Evolutionary conservation across 768 basidiomycete genomes (phyloP), one percentile per base, ranked within the genome.

Genomic region (Termitomyces sp.): DNA sequence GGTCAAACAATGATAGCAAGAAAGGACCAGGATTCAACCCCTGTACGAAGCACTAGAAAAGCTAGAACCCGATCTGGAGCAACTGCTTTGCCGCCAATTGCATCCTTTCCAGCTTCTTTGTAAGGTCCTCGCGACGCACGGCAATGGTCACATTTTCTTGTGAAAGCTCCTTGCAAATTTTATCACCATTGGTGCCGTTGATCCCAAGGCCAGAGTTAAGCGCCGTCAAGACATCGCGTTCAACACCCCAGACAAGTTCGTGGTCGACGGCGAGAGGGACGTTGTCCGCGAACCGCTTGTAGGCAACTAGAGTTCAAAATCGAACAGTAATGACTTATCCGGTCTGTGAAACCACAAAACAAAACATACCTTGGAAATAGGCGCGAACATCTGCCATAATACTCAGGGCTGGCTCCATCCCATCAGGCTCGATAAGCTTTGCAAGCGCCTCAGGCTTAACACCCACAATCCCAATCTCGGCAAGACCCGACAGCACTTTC

Each of bases 381-480:
- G 84, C 87, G 5, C 85, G 74, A 1, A 88, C 85, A 52, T 83
- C 78, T 0, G 85, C 85, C 86, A 90, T 89, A 60, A 89, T 86
- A 3, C 67, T 60, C 16, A 89, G 59, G 0, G 83, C 83, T 0
- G 78, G 75, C 35, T 83, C 84, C 73, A 75, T 77, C 2, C 68
- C 68, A 55, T 87, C 84, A 0, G 72, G 53, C 0, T 80, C 76
- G 3, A 84, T 70, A 0, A 88, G 60, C 59, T 75, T 82, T 0
- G 75, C 59, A 0, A 88, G 58, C 50, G 84, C 80, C 3, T 67
- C 66, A 0, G 74, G 64, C 35, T 71, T 67, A 25, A 75, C 61
- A 3, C 69, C 73, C 0, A 55, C 11, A 12, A 84, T 60, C 0
- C 78, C 79, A 5, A 78, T 58, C 50, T 69, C 69, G 2, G 67